phyloP scores from a whole-genome alignment of 2,329 filamentous ascomycete species.

The Colletotrichum musicola region DNA sequence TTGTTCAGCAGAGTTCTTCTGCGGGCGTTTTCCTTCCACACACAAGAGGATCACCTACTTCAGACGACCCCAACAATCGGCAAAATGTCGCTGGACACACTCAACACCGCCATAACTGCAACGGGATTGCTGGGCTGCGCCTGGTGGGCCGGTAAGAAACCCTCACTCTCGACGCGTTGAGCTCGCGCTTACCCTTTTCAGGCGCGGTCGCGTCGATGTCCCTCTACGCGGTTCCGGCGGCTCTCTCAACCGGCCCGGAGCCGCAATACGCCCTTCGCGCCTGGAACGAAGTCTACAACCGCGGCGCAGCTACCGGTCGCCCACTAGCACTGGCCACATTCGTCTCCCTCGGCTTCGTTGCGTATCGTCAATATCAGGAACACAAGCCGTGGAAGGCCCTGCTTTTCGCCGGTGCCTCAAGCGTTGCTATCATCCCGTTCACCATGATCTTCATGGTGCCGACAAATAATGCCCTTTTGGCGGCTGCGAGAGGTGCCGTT shows the following conservation, averaged over 20 bases:
- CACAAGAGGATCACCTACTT: too few relatives aligned
- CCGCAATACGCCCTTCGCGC: background rate
- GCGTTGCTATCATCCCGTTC: background rate
- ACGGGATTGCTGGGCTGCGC: background rate
- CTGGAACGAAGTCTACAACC: background rate
- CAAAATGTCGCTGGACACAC: background rate
- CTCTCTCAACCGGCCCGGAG: background rate
- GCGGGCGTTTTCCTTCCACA: too few relatives aligned
- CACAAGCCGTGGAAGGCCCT: background rate
- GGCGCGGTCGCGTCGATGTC: background rate
- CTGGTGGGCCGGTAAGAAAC: background rate
- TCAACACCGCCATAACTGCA: conserved; percentile 28
- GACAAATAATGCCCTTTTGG: background rate
- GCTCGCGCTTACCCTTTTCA: background rate
- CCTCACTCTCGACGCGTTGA: background rate
- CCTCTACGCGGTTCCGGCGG: background rate
- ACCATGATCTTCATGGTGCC: background rate
- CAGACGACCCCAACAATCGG: too few relatives aligned
- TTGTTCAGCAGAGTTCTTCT: too few relatives aligned
- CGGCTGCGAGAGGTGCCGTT: background rate
- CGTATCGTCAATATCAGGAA: background rate
- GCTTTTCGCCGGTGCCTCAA: background rate
- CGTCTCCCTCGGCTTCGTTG: background rate
- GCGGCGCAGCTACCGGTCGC: background rate
- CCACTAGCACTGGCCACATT: background rate